Conservation (phyloP, 164 flowering plant genomes). For the Vitis riparia region DNA sequence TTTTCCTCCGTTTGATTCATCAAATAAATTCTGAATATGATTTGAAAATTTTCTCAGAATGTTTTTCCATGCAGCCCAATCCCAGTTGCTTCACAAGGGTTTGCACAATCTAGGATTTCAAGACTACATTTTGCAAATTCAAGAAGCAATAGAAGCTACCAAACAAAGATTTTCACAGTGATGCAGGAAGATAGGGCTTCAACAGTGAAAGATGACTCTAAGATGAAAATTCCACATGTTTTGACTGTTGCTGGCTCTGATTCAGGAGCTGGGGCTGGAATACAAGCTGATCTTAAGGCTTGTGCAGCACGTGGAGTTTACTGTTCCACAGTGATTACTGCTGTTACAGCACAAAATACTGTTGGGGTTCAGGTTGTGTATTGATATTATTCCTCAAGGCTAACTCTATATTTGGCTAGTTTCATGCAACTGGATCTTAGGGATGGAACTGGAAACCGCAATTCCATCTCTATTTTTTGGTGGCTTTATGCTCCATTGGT, state of each 20-base stretch:
- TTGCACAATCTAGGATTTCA: neutral
- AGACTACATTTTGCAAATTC: neutral
- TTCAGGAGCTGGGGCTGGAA: conserved; percentile 97
- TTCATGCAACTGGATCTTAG: neutral
- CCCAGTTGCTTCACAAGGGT: neutral
- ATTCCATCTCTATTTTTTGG: no score
- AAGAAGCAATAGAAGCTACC: neutral
- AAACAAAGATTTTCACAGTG: conserved; percentile 12
- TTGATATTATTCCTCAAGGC: neutral
- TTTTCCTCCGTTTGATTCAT: no score
- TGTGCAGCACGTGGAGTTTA: conserved; percentile 89
- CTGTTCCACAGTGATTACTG: conserved; percentile 92
- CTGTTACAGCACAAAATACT: conserved; percentile 94
- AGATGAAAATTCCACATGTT: conserved; percentile 58
- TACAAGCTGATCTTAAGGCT: conserved; percentile 93
- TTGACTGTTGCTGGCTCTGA: conserved; percentile 94
- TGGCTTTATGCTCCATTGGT: no score
- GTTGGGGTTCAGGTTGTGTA: conserved; percentile 86
- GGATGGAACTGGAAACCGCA: neutral
- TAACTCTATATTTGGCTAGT: neutral
- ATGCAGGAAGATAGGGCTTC: conserved; percentile 21
- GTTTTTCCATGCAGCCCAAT: neutral
- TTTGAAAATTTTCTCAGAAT: neutral
- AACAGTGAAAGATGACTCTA: neutral
- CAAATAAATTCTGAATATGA: no score